Percentiles rank a stretch among this genome's conserved stretches.
Conservation (phyloP, 805 yeast species). For the Candida adriatica region DNA sequence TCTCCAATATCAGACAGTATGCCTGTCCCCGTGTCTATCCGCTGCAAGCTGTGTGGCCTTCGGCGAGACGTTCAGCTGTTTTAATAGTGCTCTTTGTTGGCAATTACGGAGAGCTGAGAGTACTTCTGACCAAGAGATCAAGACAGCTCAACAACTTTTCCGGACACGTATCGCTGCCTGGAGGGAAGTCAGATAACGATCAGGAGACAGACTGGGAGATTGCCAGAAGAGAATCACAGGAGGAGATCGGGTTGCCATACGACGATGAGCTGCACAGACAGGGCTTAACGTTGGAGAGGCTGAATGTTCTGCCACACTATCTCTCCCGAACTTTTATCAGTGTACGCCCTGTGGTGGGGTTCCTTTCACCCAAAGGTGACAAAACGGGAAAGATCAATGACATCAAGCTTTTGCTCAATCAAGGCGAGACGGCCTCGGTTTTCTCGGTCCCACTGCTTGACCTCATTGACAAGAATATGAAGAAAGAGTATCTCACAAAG, state of each 20-base stretch:
- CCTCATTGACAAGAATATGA: slow-evolving; percentile 29
- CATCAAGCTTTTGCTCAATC: slow-evolving; percentile 47
- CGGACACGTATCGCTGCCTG: slow-evolving; percentile 90
- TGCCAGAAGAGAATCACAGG: slow-evolving; percentile 78
- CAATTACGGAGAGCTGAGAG: slow-evolving; percentile 65
- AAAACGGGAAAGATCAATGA: slow-evolving; percentile 22
- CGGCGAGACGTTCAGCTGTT: slow-evolving; percentile 70
- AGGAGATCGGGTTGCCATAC: slow-evolving; percentile 72
- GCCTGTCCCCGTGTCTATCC: slow-evolving; percentile 18
- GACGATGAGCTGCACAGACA: slow-evolving; percentile 36
- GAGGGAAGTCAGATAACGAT: slow-evolving; percentile 78
- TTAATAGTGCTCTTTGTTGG: slow-evolving; percentile 70
- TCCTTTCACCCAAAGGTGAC: slow-evolving; percentile 33
- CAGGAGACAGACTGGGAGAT: slow-evolving; percentile 63
- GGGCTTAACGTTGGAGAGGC: slow-evolving; percentile 53
- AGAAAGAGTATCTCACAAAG: slow-evolving; percentile 27
- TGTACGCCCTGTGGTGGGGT: slow-evolving; percentile 75
- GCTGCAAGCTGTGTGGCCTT: slow-evolving; percentile 61
- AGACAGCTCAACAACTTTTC: slow-evolving; percentile 64
- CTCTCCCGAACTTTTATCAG: slow-evolving; percentile 75
- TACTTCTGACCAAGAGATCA: slow-evolving; percentile 73
- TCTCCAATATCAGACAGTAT: slow-evolving; percentile 15
- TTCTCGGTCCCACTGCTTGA: slow-evolving; percentile 68
- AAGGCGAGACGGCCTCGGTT: slow-evolving; percentile 69
- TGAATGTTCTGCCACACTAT: slow-evolving; percentile 68